phyloP scores from a whole-genome alignment of 1,284 basidiomycete species.

The Boletellus deceptivus region DNA sequence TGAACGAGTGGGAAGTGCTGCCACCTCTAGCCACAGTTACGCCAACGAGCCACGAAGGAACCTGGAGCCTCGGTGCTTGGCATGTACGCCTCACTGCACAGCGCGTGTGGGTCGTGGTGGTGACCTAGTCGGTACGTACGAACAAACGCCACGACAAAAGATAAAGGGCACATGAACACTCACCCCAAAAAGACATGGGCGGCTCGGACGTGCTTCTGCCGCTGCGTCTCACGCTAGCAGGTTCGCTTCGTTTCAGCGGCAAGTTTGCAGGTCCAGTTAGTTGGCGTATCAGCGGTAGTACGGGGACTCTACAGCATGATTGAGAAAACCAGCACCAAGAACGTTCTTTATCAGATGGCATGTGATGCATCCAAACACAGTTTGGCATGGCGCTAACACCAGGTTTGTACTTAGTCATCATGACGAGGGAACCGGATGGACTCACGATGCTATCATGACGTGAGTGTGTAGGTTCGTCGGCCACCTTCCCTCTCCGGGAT shows the following conservation, averaged over 20 bases:
- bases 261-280: neutral
- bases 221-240: constrained; percentile 1
- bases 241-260: neutral
- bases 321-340: constrained; percentile 1
- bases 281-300: neutral
- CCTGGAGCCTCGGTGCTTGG: neutral
- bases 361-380: neutral
- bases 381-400: neutral
- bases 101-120: constrained; percentile 6
- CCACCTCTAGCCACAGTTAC: too few species aligned
- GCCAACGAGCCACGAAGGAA: neutral
- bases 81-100: constrained; percentile 1
- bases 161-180: constrained; percentile 19
- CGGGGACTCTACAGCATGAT: constrained; percentile 6
- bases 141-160: constrained; percentile 2
- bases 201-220: constrained; percentile 13
- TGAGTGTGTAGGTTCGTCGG: neutral
- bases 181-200: constrained; percentile 18
- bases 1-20: neutral
- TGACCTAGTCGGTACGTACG: constrained; percentile 20
- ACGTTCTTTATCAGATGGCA: constrained; percentile 4
- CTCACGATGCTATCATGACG: neutral
- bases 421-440: neutral
- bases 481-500: neutral
- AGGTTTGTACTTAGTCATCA: neutral